Conservation (phyloP, 352 stramenopile species). For the Phytophthora agathidicida region DNA sequence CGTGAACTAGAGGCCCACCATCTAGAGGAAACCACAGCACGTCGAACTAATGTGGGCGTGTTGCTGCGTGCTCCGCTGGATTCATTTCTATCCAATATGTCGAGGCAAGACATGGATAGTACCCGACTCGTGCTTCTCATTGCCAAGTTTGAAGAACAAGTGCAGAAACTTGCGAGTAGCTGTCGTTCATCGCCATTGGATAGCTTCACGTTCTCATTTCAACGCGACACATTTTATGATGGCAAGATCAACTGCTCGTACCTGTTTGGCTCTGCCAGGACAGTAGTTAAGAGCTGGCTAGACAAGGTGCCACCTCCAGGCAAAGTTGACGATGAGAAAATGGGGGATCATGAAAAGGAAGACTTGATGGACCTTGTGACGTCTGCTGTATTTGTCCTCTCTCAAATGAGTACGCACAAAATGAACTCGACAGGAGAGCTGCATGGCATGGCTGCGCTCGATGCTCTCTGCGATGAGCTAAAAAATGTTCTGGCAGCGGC, state of each 20-base stretch:
- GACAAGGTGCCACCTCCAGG: background rate
- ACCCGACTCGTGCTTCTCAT: slow-evolving; percentile 42
- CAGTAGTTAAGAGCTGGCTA: slow-evolving; percentile 17
- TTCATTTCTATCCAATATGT: slow-evolving; percentile 3
- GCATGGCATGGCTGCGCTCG: slow-evolving; percentile 28
- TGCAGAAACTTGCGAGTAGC: slow-evolving; percentile 27
- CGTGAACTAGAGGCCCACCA: background rate
- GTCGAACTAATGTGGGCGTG: background rate
- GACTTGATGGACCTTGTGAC: slow-evolving; percentile 26
- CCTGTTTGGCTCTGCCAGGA: slow-evolving; percentile 34
- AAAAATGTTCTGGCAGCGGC: slow-evolving; percentile 21
- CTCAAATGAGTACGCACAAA: slow-evolving; percentile 46
- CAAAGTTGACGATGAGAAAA: background rate
- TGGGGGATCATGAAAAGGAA: slow-evolving; percentile 29
- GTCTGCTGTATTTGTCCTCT: slow-evolving; percentile 39
- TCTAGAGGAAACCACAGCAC: background rate
- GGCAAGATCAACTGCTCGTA: slow-evolving; percentile 18
- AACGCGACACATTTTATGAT: slow-evolving; percentile 19
- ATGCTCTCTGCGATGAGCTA: slow-evolving; percentile 41
- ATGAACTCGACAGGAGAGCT: slow-evolving; percentile 44
- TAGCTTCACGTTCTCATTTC: slow-evolving; percentile 27
- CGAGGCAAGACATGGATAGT: slow-evolving; percentile 15
- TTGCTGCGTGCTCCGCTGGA: slow-evolving; percentile 8
- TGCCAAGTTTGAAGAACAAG: slow-evolving; percentile 48
- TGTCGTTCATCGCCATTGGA: background rate